A percentile compares a stretch with the other conserved stretches of the same genome.
These are phyloP conservation scores for Penicillium argentinense DNA, from an alignment of 495 filamentous ascomycete species.

Conservation along the genomic window DNA sequence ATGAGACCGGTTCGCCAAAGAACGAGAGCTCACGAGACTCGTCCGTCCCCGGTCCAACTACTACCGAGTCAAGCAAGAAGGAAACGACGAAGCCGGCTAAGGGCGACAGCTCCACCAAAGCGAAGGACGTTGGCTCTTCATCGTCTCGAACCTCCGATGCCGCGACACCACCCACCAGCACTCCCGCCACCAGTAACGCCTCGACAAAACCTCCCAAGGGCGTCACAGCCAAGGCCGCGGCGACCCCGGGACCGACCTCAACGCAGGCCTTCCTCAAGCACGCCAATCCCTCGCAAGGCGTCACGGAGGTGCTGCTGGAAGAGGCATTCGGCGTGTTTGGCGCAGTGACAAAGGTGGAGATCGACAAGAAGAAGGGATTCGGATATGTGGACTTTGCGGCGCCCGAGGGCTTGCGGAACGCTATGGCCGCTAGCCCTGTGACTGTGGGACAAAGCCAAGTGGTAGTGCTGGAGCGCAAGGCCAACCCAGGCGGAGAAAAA, in stretches of 20 bases:
- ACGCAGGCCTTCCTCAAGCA: slow-evolving; percentile 92
- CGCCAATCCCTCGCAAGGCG: slow-evolving; percentile 86
- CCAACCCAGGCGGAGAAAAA: slow-evolving; percentile 38
- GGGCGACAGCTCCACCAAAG: slow-evolving; percentile 24
- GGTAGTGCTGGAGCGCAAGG: slow-evolving; percentile 80
- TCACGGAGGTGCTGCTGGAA: slow-evolving; percentile 75
- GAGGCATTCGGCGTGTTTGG: slow-evolving; percentile 71
- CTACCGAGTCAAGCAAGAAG: slow-evolving; percentile 36
- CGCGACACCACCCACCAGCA: slow-evolving; percentile 27
- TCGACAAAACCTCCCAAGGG: slow-evolving; percentile 33
- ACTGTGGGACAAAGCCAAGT: slow-evolving; percentile 80
- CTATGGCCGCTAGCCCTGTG: slow-evolving; percentile 78
- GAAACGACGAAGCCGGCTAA: slow-evolving; percentile 32
- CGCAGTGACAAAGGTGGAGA: slow-evolving; percentile 72
- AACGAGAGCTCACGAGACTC: slow-evolving; percentile 25
- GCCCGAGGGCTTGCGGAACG: slow-evolving; percentile 66
- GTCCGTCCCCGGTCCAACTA: slow-evolving; percentile 15
- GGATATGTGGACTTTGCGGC: slow-evolving; percentile 85
- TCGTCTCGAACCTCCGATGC: slow-evolving; percentile 24
- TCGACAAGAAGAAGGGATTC: slow-evolving; percentile 90
- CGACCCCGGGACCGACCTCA: slow-evolving; percentile 49
- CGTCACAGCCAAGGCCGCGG: slow-evolving; percentile 31
- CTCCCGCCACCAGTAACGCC: slow-evolving; percentile 27
- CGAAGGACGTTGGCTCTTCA: slow-evolving; percentile 27
- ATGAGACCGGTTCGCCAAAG: slow-evolving; percentile 27